Evolutionary conservation across 2,329 filamentous ascomycete genomes (phyloP), one percentile per base, ranked within the genome.

Genomic region (Xylaria sp.): DNA sequence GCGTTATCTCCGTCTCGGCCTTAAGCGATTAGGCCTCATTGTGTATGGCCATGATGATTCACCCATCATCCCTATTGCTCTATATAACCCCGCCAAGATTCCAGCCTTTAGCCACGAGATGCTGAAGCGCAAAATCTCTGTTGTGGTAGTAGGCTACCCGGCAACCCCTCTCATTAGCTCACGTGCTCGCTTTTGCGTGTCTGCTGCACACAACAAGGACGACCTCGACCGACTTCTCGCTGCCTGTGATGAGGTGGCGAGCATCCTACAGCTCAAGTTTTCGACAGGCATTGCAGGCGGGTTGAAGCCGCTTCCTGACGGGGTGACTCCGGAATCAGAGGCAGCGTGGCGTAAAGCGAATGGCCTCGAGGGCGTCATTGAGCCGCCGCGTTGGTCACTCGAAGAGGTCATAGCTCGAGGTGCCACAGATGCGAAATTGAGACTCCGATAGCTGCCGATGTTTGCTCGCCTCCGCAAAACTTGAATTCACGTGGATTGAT

Each of bases 21-120:
- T 99, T 77, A 99, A 99, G 87, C 93, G 96, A 75, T 90, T 99
- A 62, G 96, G 96, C 59, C 95, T 94, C 83, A 99, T 99, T 78
- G 92, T 98, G 64, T 98, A 97, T 79, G 96, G 96, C 70, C 94
- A 98, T 80, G 96, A 99, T 78, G 96, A 99, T 83, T 98, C 94
- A 5, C 96, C 96, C 66, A 98, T 99, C 76, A 94, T 99, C 75
- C 96, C 96, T 63, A 82, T 99, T 74, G 88, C 97, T 78, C 90
- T 99, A 34, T 99, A 98, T 86, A 94, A 98, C 83, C 96, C 96
- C n/a, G 96, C 93, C 76, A 99, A 99, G 84, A 98, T 99, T 87
- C 93, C 95, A 4, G 95, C 96, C 68, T 99, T 99, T 82, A 98
- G 94, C 59, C 96, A 97, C 80, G 96, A 98, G 81, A 98, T 99